These are phyloP conservation scores for Starmerella davenportii DNA, from an alignment of 805 yeast species.

Conservation along the genomic window DNA sequence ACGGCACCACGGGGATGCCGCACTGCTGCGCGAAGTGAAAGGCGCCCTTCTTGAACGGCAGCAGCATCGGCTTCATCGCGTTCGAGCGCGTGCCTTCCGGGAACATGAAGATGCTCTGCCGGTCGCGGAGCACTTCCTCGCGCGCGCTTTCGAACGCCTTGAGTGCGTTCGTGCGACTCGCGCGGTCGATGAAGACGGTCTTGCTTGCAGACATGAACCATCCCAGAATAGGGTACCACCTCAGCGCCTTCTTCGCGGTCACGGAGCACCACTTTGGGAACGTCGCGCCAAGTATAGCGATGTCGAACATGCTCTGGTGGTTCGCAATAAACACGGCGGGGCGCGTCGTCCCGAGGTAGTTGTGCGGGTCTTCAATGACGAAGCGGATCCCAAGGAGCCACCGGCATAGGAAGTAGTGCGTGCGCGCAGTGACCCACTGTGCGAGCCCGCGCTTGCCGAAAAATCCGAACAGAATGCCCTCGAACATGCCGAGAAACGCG, in stretches of 20 bases:
- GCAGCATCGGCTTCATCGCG: conserved; percentile 42
- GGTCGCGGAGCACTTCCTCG: conserved; percentile 36
- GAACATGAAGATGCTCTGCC: conserved; percentile 71
- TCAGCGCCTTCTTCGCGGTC: conserved; percentile 73
- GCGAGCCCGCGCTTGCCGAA: conserved; percentile 62
- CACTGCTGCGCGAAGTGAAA: conserved; percentile 94
- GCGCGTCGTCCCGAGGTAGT: conserved; percentile 26
- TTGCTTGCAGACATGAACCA: conserved; percentile 93
- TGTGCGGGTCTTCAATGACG: conserved; percentile 42
- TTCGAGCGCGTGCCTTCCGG: conserved; percentile 96
- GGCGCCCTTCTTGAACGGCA: conserved; percentile 93
- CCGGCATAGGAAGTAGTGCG: conserved; percentile 48
- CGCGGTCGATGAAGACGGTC: conserved; percentile 76
- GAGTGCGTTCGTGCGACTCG: conserved; percentile 56
- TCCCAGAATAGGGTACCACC: conserved; percentile 77
- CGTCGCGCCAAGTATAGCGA: conserved; percentile 58
- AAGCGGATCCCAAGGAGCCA: conserved; percentile 50
- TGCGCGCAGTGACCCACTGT: conserved; percentile 80
- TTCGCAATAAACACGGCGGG: conserved; percentile 76
- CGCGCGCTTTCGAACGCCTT: conserved; percentile 57
- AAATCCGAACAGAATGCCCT: conserved; percentile 47
- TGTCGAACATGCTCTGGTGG: conserved; percentile 83
- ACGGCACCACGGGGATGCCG: conserved; percentile 72
- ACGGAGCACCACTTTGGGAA: conserved; percentile 84
- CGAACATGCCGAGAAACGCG: conserved; percentile 25